Evolutionary conservation across 176 grass and related monocot genomes (phyloP), one percentile per base, ranked within the genome.

Genomic region (Triticum urartu): DNA sequence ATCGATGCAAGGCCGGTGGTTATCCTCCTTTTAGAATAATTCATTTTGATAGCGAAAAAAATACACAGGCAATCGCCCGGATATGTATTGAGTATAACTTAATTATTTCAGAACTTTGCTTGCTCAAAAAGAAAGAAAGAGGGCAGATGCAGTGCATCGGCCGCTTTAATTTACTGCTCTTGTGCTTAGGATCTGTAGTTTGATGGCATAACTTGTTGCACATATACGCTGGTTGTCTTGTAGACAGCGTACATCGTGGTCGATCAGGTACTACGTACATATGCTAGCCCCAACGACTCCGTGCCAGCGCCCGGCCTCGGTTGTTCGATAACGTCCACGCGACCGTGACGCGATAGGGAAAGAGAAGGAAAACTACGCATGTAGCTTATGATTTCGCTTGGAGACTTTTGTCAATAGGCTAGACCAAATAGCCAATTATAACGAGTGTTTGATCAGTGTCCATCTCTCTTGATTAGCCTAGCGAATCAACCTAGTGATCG

Each of bases 241-340:
- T 34, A 38, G 35, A 65, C 66, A 59, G 75, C 80, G 69, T 75
- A 52, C 72, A 75, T 66, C 64, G 39, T 54, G 73, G 77, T 85
- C 70, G 56, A 79, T 50, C 40, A 60, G 11, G 56, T 69, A 10
- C 4, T 54, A 54, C 50, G 6, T 47, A 25, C n/a, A 74, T 73
- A 52, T 33, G 28, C 60, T 52, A 67, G 7, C 58, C 68, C 72
- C 77, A 89, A 56, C 12, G 45, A 54, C 43, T 42, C 75, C 33
- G 15, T 61, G 74, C 74, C 52, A 75, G 21, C 2, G 15, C 47
- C 18, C 2, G 72, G 81, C 28, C 40, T 64, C 50, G 68, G 61
- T 61, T 45, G 71, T 25, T 77, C 79, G 71, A 75, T 71, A 59
- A 43, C 24, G 45, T 81, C 83, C 34, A 81, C 43, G 67, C 12